These are phyloP conservation scores for Carnegiea gigantea DNA, from an alignment of 179 eudicot species.

Conservation along the genomic window DNA sequence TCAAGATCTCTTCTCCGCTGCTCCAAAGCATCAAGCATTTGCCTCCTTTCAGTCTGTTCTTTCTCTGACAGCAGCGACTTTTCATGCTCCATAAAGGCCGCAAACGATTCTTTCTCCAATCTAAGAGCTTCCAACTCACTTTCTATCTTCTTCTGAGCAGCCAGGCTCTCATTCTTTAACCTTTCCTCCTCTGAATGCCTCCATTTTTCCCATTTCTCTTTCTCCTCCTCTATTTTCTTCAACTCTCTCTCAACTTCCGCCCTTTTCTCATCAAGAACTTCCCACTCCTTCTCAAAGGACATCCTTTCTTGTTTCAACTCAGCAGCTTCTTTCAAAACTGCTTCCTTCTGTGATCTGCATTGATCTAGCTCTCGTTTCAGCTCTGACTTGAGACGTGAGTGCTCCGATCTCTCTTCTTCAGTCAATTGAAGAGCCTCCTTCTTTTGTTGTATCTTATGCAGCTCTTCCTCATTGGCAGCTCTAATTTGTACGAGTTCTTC, in stretches of 20 bases:
- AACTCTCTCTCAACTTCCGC: slow-evolving; percentile 44
- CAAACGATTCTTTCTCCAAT: slow-evolving; percentile 68
- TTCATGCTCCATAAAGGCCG: slow-evolving; percentile 68
- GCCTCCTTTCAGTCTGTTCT: slow-evolving; percentile 50
- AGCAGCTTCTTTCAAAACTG: slow-evolving; percentile 60
- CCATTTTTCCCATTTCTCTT: slow-evolving; percentile 59
- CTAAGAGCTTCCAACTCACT: slow-evolving; percentile 58
- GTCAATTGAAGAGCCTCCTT: slow-evolving; percentile 57
- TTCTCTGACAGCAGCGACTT: slow-evolving; percentile 59
- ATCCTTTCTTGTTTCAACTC: slow-evolving; percentile 67
- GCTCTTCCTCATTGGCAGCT: slow-evolving; percentile 46
- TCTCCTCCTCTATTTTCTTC: slow-evolving; percentile 49
- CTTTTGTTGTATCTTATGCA: slow-evolving; percentile 54
- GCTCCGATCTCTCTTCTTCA: slow-evolving; percentile 63
- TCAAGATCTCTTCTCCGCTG: slow-evolving; percentile 63
- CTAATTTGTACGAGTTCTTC: slow-evolving; percentile 61
- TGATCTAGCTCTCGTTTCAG: slow-evolving; percentile 69
- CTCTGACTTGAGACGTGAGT: slow-evolving; percentile 55
- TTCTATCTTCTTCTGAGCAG: slow-evolving; percentile 48
- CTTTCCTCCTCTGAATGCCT: slow-evolving; percentile 53
- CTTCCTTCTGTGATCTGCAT: slow-evolving; percentile 56
- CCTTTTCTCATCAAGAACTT: slow-evolving; percentile 75
- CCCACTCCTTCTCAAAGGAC: slow-evolving; percentile 92
- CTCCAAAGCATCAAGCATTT: slow-evolving; percentile 64
- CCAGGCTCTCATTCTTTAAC: slow-evolving; percentile 55